Base-by-base conservation (phyloP, 805 yeast genomes). In the Metschnikowia drakensbergensis region DNA sequence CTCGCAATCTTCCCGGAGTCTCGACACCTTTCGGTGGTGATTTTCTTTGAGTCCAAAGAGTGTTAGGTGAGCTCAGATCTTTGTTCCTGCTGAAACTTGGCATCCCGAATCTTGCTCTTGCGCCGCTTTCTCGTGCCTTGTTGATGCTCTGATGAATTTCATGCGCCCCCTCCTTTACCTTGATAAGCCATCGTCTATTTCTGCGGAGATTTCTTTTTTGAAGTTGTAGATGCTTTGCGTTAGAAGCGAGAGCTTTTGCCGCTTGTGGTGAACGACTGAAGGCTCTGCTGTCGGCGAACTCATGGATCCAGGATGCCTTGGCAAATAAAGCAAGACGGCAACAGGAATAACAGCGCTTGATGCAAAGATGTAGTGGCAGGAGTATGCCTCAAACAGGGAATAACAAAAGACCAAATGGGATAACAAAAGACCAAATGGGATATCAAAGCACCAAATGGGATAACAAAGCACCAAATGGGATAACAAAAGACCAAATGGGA, bases 71-170 rank as follows among this genome's bases (percentile, higher is more conserved):
- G 48, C 26, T 61, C 65, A 11, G 57, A 54, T 26, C 48, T 54
- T 27, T 54, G 51, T 3, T 43, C 27, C 37, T 52, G 51, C 31
- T 26, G 41, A 3, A 36, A 30, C 28, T 42, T 10, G 6, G 47
- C 38, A 3, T 10, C 31, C 8, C 39, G 33, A 17, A 64, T 52
- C 5, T 5, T 17, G 37, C 9, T 28, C 37, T 4, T 13, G 17
- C 11, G 28, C 31, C 5, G 33, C 37, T 6, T 33, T 33, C 33
- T 33, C 35, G 45, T 8, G 37, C 30, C 11, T 42, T 27, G 8
- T 33, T 65, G 56, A 31, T 22, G 10, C 17, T 27, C 1, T 57
- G 47, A 36, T 77, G 78, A 1, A 80, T 67, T 55, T 74, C 65
- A 0, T 41, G 49, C 1, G 62, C 53, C 9, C 45, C 49, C 39